Conservation (phyloP, 2,329 filamentous ascomycete species). For the Fusarium nelsonii region DNA sequence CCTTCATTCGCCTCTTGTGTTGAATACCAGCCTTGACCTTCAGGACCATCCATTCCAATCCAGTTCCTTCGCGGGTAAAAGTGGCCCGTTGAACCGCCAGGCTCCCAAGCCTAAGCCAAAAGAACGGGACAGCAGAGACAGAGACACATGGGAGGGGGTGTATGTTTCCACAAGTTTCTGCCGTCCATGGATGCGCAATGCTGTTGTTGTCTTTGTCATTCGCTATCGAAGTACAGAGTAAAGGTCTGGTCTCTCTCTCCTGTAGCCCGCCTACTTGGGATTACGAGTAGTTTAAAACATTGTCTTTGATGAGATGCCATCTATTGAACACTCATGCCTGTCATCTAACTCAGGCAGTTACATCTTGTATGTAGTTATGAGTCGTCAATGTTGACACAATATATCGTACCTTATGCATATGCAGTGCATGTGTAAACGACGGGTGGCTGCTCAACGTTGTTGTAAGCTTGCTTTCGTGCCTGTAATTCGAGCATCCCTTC, state of each 20-base stretch:
- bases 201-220: constrained; percentile 31
- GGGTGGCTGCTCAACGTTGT: constrained; percentile 23
- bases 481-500: constrained; percentile 1
- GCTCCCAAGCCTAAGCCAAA: constrained; percentile 5
- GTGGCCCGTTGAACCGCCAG: constrained; percentile 38
- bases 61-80: constrained; percentile 46
- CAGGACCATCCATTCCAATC: constrained; percentile 15
- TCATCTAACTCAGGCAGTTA: neutral
- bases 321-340: neutral
- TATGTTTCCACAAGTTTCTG: constrained; percentile 43
- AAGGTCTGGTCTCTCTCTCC: neutral
- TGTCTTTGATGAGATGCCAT: constrained; percentile 1
- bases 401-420: constrained; percentile 25
- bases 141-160: constrained; percentile 32
- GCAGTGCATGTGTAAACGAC: constrained; percentile 26
- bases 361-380: neutral
- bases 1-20: constrained; percentile 2
- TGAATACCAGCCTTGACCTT: constrained; percentile 38
- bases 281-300: neutral
- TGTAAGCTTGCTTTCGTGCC: constrained; percentile 33
- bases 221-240: neutral
- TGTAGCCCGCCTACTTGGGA: constrained; percentile 1
- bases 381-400: neutral
- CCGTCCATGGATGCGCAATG: neutral
- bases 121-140: constrained; percentile 9